Evolutionary conservation across 2,329 filamentous ascomycete species (phyloP).

Genomic region (Fusarium ambrosium): DNA sequence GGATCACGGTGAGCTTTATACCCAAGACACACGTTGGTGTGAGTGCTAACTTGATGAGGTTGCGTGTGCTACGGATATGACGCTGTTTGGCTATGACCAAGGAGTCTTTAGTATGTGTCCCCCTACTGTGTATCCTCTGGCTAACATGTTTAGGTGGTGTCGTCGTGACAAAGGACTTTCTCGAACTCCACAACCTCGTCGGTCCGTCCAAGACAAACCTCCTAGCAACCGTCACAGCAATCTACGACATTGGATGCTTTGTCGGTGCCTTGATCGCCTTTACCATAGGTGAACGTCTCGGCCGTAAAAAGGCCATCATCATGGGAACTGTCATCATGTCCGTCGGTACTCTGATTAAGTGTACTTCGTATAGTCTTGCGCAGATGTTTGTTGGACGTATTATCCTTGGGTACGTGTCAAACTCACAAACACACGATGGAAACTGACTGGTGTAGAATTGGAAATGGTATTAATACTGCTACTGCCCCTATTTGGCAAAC

Average conservation of each 20-base stretch:
- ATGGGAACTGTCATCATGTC: slow-evolving; percentile 29
- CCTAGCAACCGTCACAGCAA: slow-evolving; percentile 27
- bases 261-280: slow-evolving; percentile 25
- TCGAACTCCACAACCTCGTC: slow-evolving; percentile 26
- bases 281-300: slow-evolving; percentile 21
- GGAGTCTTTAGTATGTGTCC: slow-evolving; percentile 16
- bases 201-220: slow-evolving; percentile 26
- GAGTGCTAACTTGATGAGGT: not conserved
- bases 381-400: slow-evolving; percentile 32
- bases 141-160: slow-evolving; percentile 19
- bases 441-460: not conserved
- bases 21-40: too few species aligned
- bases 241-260: slow-evolving; percentile 33
- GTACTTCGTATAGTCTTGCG: slow-evolving; percentile 23
- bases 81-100: slow-evolving; percentile 25
- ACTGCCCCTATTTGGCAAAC: slow-evolving; percentile 32
- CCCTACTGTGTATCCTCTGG: rapidly evolving
- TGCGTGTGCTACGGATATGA: slow-evolving; percentile 31
- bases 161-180: slow-evolving; percentile 27
- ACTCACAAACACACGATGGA: rapidly evolving
- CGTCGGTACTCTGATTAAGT: slow-evolving; percentile 25
- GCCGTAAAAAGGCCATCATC: slow-evolving; percentile 26
- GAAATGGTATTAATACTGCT: slow-evolving; percentile 50
- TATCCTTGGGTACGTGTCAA: slow-evolving; percentile 15
- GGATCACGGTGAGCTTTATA: slow-evolving; percentile 22